Percentiles rank a stretch among this genome's conserved stretches.
Evolutionary conservation across 306 rosid genomes (phyloP).

Genomic region (Inga leiocalycina): DNA sequence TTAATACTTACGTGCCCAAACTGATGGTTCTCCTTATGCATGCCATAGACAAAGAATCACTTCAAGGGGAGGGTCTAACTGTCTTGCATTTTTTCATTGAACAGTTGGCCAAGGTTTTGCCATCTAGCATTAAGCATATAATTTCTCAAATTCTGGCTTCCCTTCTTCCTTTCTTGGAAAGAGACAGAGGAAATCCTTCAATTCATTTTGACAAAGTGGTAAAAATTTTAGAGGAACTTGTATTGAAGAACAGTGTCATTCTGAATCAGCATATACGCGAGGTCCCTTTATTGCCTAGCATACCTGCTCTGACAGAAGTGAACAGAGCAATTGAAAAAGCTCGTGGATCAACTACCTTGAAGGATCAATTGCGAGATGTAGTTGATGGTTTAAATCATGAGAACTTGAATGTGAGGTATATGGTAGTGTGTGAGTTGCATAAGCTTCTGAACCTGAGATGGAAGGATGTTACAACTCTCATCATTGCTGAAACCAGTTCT

Average conservation of each 20-base stretch:
- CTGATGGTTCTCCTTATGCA: constrained; percentile 94
- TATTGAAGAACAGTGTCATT: constrained; percentile 60
- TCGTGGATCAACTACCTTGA: constrained; percentile 83
- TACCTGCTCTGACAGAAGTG: constrained; percentile 74
- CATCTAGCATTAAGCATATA: constrained; percentile 85
- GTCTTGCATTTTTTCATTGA: constrained; percentile 77
- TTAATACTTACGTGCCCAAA: constrained; percentile 86
- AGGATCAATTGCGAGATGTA: constrained; percentile 71
- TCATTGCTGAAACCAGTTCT: constrained; percentile 74
- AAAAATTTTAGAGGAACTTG: constrained; percentile 81
- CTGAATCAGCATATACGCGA: constrained; percentile 72
- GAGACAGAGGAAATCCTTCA: constrained; percentile 74
- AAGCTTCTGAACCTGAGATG: constrained; percentile 81
- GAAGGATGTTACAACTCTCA: constrained; percentile 73
- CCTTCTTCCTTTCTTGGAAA: constrained; percentile 87
- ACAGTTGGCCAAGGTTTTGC: constrained; percentile 74
- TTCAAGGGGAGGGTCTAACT: constrained; percentile 80
- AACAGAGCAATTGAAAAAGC: constrained; percentile 80
- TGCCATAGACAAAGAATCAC: constrained; percentile 72
- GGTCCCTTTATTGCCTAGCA: constrained; percentile 85
- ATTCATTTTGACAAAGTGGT: constrained; percentile 74
- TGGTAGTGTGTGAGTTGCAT: constrained; percentile 82
- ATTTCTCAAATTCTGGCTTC: constrained; percentile 95
- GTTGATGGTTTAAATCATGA: constrained; percentile 95
- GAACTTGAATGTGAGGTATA: constrained; percentile 90